Evolutionary conservation across 805 yeast species (phyloP), one percentile per base, ranked within the genome.

Genomic region (Wickerhamomyces xylosicus): DNA sequence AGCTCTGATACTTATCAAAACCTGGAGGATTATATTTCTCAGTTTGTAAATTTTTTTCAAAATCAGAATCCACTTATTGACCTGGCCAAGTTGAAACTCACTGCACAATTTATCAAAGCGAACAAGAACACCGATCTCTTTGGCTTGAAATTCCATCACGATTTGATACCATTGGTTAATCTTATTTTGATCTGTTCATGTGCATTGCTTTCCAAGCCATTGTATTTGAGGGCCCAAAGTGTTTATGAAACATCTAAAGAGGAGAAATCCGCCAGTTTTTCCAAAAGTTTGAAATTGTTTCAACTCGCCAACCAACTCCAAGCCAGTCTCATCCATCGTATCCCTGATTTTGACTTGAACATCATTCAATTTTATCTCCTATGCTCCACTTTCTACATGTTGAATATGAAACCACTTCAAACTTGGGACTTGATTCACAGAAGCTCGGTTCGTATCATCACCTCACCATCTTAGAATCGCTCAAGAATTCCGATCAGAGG

Each of bases 21-120:
- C 31, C 16, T 49, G 3, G 11, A 5, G 3, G 14, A 10, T 1
- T 44, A 48, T 33, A 21, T 52, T 7, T 35, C 43, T 5, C 38
- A 38, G 9, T 52, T 44, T 32, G 40, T 45, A 17, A 27, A 35
- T 6, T 36, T 47, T 27, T 41, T 49, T n/a, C 47, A 52, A 9
- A 44, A 31, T n/a, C 50, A 50, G 34, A 49, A 48, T 29, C 54
- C 54, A 3, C 44, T 41, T 20, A 40, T 52, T 28, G 44, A 42
- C 32, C 20, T 38, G 3, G 39, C 37, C 25, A 19, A 19, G 1
- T 13, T 49, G 10, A n/a, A 41, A 9, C 21, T 25, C 13, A 44
- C 53, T 13, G 43, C 41, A 8, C 36, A 41, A 7, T 44, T 38
- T 28, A 28, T 49, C 10, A 34, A 38, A n/a, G 22, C 22, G 5